phyloP scores from a whole-genome alignment of 441 rosid genomes.

The Croton laevigatus region DNA sequence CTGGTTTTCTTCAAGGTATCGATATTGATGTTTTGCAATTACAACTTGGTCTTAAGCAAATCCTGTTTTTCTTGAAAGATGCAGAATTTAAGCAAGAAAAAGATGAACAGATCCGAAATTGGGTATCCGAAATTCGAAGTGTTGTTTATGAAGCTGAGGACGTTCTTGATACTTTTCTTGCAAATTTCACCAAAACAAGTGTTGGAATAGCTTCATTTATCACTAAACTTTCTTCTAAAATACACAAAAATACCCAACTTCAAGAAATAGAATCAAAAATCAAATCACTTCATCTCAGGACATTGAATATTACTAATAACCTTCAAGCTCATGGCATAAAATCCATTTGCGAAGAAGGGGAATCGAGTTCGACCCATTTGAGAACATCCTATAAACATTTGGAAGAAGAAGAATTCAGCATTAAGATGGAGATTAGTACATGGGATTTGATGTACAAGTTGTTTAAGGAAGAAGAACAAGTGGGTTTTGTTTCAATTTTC shows the following conservation, averaged over 20 bases:
- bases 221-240: constrained; percentile 6
- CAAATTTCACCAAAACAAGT: neutral
- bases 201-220: neutral
- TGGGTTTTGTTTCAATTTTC: constrained; percentile 12
- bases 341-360: neutral
- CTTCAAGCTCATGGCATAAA: constrained; percentile 1
- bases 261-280: neutral
- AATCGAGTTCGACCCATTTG: neutral
- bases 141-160: constrained; percentile 24
- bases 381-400: constrained; percentile 4
- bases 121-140: constrained; percentile 12
- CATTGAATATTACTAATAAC: neutral
- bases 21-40: constrained; percentile 10
- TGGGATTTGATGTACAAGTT: constrained; percentile 1
- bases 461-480: neutral
- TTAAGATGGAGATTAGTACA: constrained; percentile 9
- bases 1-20: constrained; percentile 3
- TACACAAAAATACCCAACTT: neutral
- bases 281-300: neutral
- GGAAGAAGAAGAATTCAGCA: constrained; percentile 16
- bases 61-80: constrained; percentile 24
- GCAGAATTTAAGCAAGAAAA: constrained; percentile 18
- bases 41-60: constrained; percentile 20
- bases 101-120: constrained; percentile 10
- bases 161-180: constrained; percentile 10